Percentiles rank a stretch among this genome's conserved stretches.
phyloP scores from a whole-genome alignment of 306 rosid genomes.

The Prinsepia uniflora region DNA sequence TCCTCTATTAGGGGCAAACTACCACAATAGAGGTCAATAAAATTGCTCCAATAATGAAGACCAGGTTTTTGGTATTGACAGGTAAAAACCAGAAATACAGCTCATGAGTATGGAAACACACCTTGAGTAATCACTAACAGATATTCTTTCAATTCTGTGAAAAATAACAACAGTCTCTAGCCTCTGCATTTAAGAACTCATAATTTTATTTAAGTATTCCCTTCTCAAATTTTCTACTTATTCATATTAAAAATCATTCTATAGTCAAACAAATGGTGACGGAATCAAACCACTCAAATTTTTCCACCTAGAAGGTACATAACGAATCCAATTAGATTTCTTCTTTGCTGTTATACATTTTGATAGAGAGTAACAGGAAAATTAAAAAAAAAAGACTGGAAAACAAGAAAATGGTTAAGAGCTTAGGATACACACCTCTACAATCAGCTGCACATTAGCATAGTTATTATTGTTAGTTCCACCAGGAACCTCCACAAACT shows the following conservation, averaged over 20 bases:
- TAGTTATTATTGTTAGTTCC: conserved; percentile 99
- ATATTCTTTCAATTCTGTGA: not conserved
- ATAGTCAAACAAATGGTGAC: not conserved
- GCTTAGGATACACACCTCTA: conserved; percentile 63
- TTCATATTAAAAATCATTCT: not conserved
- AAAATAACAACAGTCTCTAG: not conserved
- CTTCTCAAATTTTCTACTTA: conserved; percentile 15
- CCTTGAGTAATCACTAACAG: not conserved
- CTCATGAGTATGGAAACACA: not conserved
- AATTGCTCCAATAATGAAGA: not conserved
- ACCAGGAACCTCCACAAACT: conserved; percentile 99
- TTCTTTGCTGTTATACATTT: not conserved
- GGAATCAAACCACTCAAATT: not conserved
- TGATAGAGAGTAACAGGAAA: not conserved
- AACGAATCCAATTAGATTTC: not conserved
- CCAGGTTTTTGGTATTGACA: not conserved
- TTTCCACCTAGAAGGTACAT: not conserved
- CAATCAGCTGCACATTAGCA: conserved; percentile 95
- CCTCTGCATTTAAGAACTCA: not conserved
- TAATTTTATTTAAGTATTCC: not conserved
- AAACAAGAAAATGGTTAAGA: conserved; percentile 5
- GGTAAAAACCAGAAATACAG: conserved; percentile 5
- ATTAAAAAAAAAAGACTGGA: not conserved
- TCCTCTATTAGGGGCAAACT: not conserved
- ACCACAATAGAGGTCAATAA: not conserved